A percentile compares a stretch with the other conserved stretches of the same genome.
Evolutionary conservation across 345 rosid genomes (phyloP).

Genomic region (Populus deltoides): DNA sequence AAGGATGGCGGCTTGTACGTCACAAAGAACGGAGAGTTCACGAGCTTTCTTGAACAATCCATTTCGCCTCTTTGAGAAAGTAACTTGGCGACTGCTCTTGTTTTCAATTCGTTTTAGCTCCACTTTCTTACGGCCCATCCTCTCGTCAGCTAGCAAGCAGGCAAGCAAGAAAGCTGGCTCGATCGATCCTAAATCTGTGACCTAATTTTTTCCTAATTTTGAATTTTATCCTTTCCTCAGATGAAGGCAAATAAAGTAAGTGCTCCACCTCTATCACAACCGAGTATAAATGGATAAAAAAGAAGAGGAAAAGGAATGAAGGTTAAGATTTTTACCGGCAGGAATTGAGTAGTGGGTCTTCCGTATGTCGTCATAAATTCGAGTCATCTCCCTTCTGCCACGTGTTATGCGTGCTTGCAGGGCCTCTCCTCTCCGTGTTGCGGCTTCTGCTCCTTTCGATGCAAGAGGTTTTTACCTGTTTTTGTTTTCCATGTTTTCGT

Average conservation of each 20-base stretch:
- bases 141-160: background rate
- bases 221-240: background rate
- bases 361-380: background rate
- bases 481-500: too few species aligned
- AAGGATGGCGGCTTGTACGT: conserved; percentile 52
- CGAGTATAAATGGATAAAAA: too few species aligned
- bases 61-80: conserved; percentile 60
- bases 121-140: conserved; percentile 49
- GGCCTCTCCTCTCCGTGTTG: too few species aligned
- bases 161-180: background rate
- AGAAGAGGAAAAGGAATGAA: background rate
- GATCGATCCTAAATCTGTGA: background rate
- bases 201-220: background rate
- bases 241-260: background rate
- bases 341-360: background rate
- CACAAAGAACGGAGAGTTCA: conserved; percentile 68
- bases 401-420: background rate
- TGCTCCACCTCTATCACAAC: too few species aligned
- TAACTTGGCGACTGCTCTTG: conserved; percentile 60
- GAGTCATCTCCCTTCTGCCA: background rate
- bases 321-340: background rate
- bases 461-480: background rate
- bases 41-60: conserved; percentile 71
- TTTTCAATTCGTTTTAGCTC: conserved; percentile 64
- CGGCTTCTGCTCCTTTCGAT: background rate